Percentiles rank a stretch among this genome's conserved stretches.
These are phyloP conservation scores for Rosa multiflora DNA, from an alignment of 306 rosid species.

Conservation along the genomic window DNA sequence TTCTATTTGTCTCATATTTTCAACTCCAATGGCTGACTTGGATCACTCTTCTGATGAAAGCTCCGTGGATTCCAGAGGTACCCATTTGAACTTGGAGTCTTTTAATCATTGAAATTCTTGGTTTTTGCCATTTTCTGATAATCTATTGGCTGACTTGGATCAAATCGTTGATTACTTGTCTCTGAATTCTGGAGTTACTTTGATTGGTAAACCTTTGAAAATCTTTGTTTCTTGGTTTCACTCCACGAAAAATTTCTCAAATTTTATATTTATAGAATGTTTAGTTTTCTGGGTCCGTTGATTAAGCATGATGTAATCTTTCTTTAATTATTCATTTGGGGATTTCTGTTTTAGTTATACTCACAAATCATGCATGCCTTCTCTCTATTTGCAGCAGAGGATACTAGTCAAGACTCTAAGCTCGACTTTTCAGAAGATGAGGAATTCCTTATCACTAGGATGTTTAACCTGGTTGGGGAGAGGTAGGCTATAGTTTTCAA, in stretches of 20 bases:
- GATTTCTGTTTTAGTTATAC: background rate
- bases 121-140: no score
- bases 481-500: slow-evolving; percentile 40
- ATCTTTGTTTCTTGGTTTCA: background rate
- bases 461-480: slow-evolving; percentile 83
- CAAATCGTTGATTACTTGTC: background rate
- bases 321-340: background rate
- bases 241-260: background rate
- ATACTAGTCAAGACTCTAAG: slow-evolving; percentile 46
- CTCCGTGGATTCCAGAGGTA: slow-evolving; percentile 60
- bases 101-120: background rate
- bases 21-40: slow-evolving; percentile 53
- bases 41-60: slow-evolving; percentile 44
- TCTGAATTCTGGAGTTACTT: background rate
- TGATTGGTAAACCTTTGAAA: background rate
- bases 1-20: slow-evolving; percentile 23
- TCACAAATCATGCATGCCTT: background rate
- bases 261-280: background rate
- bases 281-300: background rate
- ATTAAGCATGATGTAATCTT: background rate
- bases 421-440: slow-evolving; percentile 79
- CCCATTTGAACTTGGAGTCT: slow-evolving; percentile 25
- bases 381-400: slow-evolving; percentile 34
- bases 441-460: slow-evolving; percentile 75
- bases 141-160: background rate